phyloP scores from a whole-genome alignment of 164 flowering plant genomes.

The Aristolochia californica region DNA sequence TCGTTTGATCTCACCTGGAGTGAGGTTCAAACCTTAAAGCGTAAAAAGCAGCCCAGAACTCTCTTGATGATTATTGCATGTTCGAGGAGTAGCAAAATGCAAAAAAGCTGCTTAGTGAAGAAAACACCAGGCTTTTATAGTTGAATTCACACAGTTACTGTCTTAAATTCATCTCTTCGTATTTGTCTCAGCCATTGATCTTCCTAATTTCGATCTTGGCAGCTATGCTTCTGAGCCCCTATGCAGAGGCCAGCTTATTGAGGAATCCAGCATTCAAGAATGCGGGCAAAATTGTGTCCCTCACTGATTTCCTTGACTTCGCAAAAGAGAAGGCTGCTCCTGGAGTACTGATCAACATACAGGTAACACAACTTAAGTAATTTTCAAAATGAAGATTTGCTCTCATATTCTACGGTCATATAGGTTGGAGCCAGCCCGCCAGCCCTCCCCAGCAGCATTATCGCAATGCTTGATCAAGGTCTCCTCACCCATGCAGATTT shows the following conservation, averaged over 20 bases:
- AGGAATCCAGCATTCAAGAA: constrained; percentile 23
- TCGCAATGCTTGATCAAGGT: too few relatives aligned
- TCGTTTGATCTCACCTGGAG: constrained; percentile 81
- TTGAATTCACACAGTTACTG: too few relatives aligned
- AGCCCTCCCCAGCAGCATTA: too few relatives aligned
- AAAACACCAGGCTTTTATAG: too few relatives aligned
- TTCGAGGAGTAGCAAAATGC: too few relatives aligned
- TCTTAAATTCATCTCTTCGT: too few relatives aligned
- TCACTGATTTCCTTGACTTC: constrained; percentile 11
- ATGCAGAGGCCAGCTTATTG: constrained; percentile 14
- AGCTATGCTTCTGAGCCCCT: constrained; percentile 47
- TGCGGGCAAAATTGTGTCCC: constrained; percentile 10
- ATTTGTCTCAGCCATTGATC: neutral
- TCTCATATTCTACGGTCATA: neutral
- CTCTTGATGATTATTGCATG: neutral
- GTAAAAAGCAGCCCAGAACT: constrained; percentile 27
- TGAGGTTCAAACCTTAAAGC: constrained; percentile 65
- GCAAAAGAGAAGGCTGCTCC: constrained; percentile 11
- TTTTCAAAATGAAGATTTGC: neutral
- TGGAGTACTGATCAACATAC: constrained; percentile 10
- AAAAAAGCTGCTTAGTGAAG: too few relatives aligned
- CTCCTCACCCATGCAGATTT: too few relatives aligned
- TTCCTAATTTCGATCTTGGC: constrained; percentile 12
- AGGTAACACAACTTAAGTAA: constrained; percentile 7
- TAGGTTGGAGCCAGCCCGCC: too few relatives aligned